A percentile compares a stretch with the other conserved stretches of the same genome.
Evolutionary conservation across 2,329 filamentous ascomycete species (phyloP).

Genomic region (Cladosporium sp.): DNA sequence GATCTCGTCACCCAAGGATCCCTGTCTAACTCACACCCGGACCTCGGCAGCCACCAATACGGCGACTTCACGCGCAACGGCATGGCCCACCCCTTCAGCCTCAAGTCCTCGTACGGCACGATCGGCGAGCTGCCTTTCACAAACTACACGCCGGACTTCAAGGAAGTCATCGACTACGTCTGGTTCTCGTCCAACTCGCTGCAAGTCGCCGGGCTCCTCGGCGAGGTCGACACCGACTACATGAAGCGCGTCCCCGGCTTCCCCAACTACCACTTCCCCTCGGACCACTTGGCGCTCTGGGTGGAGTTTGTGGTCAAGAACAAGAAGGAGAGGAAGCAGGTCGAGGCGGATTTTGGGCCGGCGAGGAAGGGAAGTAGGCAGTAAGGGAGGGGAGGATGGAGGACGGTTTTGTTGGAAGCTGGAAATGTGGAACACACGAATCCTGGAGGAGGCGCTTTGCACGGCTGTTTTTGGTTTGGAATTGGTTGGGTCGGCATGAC

Average conservation of each 20-base stretch:
- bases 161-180: slow-evolving; percentile 91
- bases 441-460: not conserved
- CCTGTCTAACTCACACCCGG: slow-evolving; percentile 72
- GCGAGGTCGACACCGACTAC: slow-evolving; percentile 80
- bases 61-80: slow-evolving; percentile 90
- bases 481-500: no score
- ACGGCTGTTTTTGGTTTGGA: not conserved
- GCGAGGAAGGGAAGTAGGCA: slow-evolving; percentile 10
- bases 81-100: slow-evolving; percentile 89
- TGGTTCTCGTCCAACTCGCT: slow-evolving; percentile 94
- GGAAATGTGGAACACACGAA: not conserved
- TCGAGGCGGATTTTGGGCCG: slow-evolving; percentile 33
- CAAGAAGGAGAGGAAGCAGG: slow-evolving; percentile 60
- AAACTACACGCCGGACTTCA: slow-evolving; percentile 94
- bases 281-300: slow-evolving; percentile 86
- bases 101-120: slow-evolving; percentile 83
- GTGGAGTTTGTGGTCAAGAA: slow-evolving; percentile 86
- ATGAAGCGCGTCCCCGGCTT: slow-evolving; percentile 85
- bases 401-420: not conserved
- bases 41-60: slow-evolving; percentile 78
- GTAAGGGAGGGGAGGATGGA: not conserved
- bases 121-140: slow-evolving; percentile 88
- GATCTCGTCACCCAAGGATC: slow-evolving; percentile 80
- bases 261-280: slow-evolving; percentile 91
- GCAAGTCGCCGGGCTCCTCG: slow-evolving; percentile 77